Evolutionary conservation across 306 rosid species (phyloP).

Genomic region (Begonia fuchsioides): DNA sequence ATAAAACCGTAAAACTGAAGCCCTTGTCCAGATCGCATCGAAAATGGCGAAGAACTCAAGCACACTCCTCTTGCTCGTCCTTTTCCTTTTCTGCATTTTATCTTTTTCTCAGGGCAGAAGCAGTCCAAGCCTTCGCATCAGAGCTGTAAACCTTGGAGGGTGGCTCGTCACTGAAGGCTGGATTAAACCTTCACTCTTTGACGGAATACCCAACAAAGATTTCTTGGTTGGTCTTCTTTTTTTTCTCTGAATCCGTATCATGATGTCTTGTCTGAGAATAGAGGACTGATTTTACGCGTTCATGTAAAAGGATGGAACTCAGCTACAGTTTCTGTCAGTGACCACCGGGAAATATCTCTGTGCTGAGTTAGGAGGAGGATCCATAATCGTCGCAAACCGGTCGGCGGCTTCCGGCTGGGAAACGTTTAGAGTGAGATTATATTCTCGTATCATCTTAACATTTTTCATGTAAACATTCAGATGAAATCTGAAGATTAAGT

Average conservation of each 20-base stretch:
- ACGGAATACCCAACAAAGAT: constrained; percentile 64
- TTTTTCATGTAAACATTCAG: too few relatives aligned
- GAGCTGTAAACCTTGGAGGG: constrained; percentile 65
- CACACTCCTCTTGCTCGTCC: too few relatives aligned
- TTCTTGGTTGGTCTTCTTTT: constrained; percentile 27
- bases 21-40: not conserved
- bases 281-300: not conserved
- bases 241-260: not conserved
- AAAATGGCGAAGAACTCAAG: constrained; percentile 1
- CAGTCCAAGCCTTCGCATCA: constrained; percentile 8
- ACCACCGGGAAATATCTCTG: constrained; percentile 35
- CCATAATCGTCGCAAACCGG: constrained; percentile 56
- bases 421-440: constrained; percentile 31
- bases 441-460: too few relatives aligned
- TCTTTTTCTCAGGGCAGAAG: not conserved
- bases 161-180: constrained; percentile 85
- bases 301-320: constrained; percentile 44
- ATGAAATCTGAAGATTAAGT: not conserved
- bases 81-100: not conserved
- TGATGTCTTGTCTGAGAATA: not conserved
- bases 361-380: constrained; percentile 65
- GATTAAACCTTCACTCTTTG: constrained; percentile 77
- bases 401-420: constrained; percentile 57
- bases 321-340: constrained; percentile 48
- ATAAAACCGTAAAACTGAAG: too few relatives aligned